phyloP scores from a whole-genome alignment of 1,284 basidiomycete genomes.

The Stereum hirsutum region DNA sequence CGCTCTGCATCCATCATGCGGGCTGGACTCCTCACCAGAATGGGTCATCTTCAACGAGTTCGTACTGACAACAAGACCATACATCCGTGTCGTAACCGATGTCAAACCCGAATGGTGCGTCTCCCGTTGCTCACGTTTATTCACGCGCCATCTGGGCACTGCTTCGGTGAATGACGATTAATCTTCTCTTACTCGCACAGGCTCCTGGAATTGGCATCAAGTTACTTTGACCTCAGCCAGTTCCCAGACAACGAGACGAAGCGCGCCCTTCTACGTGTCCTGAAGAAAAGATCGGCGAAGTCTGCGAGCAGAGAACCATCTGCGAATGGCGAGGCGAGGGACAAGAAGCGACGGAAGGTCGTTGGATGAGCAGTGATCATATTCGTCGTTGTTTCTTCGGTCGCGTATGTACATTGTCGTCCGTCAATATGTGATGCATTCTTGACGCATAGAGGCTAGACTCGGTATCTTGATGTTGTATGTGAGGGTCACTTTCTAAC shows the following conservation, averaged over 20 bases:
- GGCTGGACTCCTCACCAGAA: conserved; percentile 88
- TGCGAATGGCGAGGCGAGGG: not conserved
- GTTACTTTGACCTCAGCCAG: conserved; percentile 69
- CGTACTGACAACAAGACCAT: conserved; percentile 84
- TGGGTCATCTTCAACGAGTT: conserved; percentile 99
- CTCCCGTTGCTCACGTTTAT: conserved; percentile 13
- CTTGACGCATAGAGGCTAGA: no score
- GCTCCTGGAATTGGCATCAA: conserved; percentile 76
- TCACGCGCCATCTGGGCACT: not conserved
- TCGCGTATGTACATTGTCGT: no score
- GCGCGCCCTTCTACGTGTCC: conserved; percentile 45
- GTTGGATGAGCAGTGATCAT: no score
- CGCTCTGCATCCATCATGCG: conserved; percentile 89
- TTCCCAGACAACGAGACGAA: conserved; percentile 75
- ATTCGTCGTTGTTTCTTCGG: no score
- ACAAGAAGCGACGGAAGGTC: not conserved
- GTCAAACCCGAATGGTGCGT: conserved; percentile 80
- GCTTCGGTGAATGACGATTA: no score
- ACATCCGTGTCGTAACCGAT: conserved; percentile 89
- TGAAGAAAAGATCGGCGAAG: conserved; percentile 23
- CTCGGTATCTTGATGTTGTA: no score
- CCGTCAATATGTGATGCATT: no score
- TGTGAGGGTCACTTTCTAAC: no score
- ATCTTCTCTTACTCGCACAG: conserved; percentile 33
- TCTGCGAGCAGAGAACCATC: not conserved